A percentile compares a stretch with the other conserved stretches of the same genome.
These are phyloP conservation scores for Glaciozyma martinii DNA, from an alignment of 768 basidiomycete genomes.

Conservation along the genomic window DNA sequence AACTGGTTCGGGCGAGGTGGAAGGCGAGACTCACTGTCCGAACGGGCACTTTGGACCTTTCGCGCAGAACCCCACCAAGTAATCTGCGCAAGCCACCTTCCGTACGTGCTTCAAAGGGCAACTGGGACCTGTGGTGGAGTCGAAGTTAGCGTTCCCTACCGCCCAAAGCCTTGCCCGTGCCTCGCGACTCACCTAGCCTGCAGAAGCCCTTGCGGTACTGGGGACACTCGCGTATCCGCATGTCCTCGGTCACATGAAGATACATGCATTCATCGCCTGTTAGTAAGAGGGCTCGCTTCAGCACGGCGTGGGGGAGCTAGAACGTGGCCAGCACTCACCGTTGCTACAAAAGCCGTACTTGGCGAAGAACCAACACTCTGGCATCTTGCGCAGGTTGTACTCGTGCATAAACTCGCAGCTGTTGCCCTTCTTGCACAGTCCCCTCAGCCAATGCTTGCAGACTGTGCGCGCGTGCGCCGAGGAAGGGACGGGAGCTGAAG, in stretches of 20 bases:
- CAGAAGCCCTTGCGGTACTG: constrained; percentile 96
- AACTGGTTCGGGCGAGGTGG: constrained; percentile 49
- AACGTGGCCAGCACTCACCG: constrained; percentile 51
- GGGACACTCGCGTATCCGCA: constrained; percentile 82
- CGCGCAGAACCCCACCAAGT: constrained; percentile 88
- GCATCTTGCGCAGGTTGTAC: constrained; percentile 95
- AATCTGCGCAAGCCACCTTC: constrained; percentile 79
- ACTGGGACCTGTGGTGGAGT: constrained; percentile 53
- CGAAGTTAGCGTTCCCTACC: background rate
- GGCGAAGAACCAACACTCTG: constrained; percentile 97
- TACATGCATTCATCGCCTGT: constrained; percentile 71
- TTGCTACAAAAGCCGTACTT: constrained; percentile 96
- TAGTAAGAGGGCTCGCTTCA: background rate
- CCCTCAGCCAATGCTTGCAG: constrained; percentile 97
- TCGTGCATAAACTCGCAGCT: constrained; percentile 98
- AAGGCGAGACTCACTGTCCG: constrained; percentile 30
- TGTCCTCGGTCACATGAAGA: constrained; percentile 71
- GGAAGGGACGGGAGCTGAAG: constrained; percentile 67
- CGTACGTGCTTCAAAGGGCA: constrained; percentile 91
- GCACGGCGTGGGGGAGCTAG: background rate
- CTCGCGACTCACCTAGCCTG: constrained; percentile 66
- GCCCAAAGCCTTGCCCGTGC: background rate
- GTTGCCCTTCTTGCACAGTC: constrained; percentile 95
- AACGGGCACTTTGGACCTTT: constrained; percentile 65
- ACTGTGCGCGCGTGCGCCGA: constrained; percentile 65